A percentile compares a stretch with the other conserved stretches of the same genome.
Conservation (phyloP, 129 eudicot genomes). For the Centella asiatica region DNA sequence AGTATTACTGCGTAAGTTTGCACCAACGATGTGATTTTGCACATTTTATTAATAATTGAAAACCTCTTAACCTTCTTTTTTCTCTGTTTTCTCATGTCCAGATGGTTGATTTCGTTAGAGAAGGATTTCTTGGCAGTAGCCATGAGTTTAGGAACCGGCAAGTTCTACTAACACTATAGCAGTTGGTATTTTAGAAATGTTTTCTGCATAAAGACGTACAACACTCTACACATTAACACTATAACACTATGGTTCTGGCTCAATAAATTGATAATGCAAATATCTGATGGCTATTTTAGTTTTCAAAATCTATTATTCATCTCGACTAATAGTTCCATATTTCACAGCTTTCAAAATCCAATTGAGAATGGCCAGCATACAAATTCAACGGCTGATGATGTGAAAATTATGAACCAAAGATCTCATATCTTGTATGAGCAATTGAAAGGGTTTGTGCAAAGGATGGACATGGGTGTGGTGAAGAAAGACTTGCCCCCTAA, state of each 20-base stretch:
- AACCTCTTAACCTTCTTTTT: not conserved
- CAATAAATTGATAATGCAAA: too few relatives aligned
- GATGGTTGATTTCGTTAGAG: conserved; percentile 99
- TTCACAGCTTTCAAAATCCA: conserved; percentile 84
- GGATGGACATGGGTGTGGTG: conserved; percentile 97
- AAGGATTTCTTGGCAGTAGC: conserved; percentile 95
- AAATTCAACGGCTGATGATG: conserved; percentile 82
- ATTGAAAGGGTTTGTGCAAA: conserved; percentile 85
- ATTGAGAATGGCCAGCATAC: conserved; percentile 91
- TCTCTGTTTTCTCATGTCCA: conserved; percentile 13
- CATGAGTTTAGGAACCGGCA: conserved; percentile 93
- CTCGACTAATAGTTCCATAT: conserved; percentile 13
- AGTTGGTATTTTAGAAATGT: not conserved
- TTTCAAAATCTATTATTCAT: not conserved
- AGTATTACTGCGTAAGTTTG: conserved; percentile 78
- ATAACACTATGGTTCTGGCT: too few relatives aligned
- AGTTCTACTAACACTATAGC: conserved; percentile 11
- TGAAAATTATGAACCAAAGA: conserved; percentile 90
- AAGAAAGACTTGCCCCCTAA: conserved; percentile 92
- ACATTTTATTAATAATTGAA: not conserved
- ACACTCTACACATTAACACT: too few relatives aligned
- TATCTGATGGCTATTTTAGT: not conserved
- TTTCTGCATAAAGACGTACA: not conserved
- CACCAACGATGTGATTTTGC: not conserved
- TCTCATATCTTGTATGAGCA: conserved; percentile 92